Conservation (phyloP, 805 yeast genomes). For the Spencermartinsiella europaea region DNA sequence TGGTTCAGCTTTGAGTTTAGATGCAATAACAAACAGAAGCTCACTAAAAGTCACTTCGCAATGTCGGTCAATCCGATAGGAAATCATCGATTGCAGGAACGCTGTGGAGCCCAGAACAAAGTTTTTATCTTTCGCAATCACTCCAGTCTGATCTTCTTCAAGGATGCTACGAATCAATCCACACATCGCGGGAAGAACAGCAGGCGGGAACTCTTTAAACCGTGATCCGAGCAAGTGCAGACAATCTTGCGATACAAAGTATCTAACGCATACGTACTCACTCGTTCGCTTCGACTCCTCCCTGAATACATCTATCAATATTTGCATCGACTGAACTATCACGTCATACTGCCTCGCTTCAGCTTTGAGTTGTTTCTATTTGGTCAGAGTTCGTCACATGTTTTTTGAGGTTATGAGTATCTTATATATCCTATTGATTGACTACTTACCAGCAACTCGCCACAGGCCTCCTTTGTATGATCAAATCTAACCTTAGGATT, state of each 20-base stretch:
- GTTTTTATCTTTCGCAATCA: slow-evolving; percentile 1
- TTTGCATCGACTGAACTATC: not conserved
- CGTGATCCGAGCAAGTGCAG: not conserved
- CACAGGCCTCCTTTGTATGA: slow-evolving; percentile 11
- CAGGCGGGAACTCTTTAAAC: slow-evolving; percentile 8
- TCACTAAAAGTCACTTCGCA: slow-evolving; percentile 10
- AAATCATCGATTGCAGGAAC: not conserved
- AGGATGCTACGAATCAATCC: slow-evolving; percentile 2
- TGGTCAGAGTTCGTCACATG: not conserved
- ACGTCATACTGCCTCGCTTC: slow-evolving; percentile 1
- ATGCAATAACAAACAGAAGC: slow-evolving; percentile 11
- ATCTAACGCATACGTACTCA: slow-evolving; percentile 5
- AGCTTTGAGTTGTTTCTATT: not conserved
- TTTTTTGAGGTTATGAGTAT: too few relatives aligned
- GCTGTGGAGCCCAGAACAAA: slow-evolving; percentile 2
- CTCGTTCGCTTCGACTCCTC: slow-evolving; percentile 3
- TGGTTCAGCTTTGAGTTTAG: slow-evolving; percentile 10
- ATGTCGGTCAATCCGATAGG: slow-evolving; percentile 5
- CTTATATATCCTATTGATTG: too few relatives aligned
- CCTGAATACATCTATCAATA: slow-evolving; percentile 3
- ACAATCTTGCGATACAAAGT: slow-evolving; percentile 9
- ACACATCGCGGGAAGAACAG: slow-evolving; percentile 5
- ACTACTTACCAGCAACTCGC: slow-evolving; percentile 1
- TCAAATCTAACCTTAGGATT: slow-evolving; percentile 11
- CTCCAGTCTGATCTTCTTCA: slow-evolving; percentile 1